Base-by-base conservation (phyloP, 805 yeast species). In the Citeromyces nyonsensis region DNA sequence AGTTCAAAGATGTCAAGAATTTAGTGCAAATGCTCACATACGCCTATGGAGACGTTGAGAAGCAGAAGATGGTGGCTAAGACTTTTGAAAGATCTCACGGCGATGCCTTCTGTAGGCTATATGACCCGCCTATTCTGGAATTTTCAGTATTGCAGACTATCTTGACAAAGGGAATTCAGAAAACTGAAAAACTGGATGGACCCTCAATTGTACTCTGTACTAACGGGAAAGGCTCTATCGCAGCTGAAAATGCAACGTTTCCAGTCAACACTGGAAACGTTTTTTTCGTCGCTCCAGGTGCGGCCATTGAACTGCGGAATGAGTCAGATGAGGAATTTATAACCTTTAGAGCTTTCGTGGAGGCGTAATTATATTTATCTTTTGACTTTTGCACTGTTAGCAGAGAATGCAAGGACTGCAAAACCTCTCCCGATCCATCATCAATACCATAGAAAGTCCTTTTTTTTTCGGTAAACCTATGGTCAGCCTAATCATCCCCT, bases 71-170 rank as follows among this genome's bases (percentile, higher is more conserved):
- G 91, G 69, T 70, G 30, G 70, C 81, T 20, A 54, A 59, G 40
- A 40, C 57, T 10, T 79, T 76, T 44, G 49, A 60, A 31, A 72
- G 73, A 56, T 66, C 81, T 14, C 47, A 59, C 8, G 91, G 91
- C 39, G 76, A 61, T 33, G 88, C 84, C 32, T 64, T 59, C 40
- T 63, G 77, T 12, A 65, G 64, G 26, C 59, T 86, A 42, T 91
- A 76, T 57, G 80, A 91, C 52, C 99, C 99, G 24, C 99, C 99
- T 36, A 91, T 91, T 49, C 94, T 76, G 39, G 99, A 91, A 62
- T 91, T 91, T 48, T 67, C 95, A 4, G 96, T 91, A n/a, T 65
- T 91, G 47, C 85, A 82, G 57, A 77, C 88, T 29, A 68, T 70
- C 30, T 76, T 78, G 47, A 49, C 63, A 8, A 68, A 65, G 29